Evolutionary conservation across 148 eudicot genomes (phyloP).

Genomic region (Rhododendron kiyosumense): DNA sequence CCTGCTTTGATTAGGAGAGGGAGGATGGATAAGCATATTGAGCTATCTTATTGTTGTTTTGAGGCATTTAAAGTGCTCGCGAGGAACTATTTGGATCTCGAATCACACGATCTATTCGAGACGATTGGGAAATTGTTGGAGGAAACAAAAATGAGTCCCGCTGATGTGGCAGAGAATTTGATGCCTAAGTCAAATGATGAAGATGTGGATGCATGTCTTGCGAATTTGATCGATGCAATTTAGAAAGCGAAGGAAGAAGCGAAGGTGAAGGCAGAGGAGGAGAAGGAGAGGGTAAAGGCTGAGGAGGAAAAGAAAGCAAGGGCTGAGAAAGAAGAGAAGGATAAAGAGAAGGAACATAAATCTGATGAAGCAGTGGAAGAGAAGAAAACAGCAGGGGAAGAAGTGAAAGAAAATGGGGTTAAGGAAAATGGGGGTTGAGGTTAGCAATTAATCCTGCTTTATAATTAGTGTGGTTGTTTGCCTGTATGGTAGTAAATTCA

Average conservation of each 20-base stretch:
- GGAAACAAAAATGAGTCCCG: slow-evolving; percentile 41
- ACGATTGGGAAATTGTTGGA: slow-evolving; percentile 20
- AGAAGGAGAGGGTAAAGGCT: slow-evolving; percentile 12
- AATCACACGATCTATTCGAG: slow-evolving; percentile 30
- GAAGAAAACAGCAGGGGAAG: not conserved
- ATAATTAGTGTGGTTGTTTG: too few relatives aligned
- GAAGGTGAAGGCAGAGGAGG: slow-evolving; percentile 16
- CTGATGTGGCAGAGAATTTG: slow-evolving; percentile 53
- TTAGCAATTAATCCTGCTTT: too few relatives aligned
- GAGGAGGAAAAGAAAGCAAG: not conserved
- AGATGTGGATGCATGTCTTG: slow-evolving; percentile 21
- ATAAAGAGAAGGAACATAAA: not conserved
- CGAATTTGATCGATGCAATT: slow-evolving; percentile 24
- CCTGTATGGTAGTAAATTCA: too few relatives aligned
- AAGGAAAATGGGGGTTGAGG: not conserved
- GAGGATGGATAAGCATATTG: slow-evolving; percentile 53
- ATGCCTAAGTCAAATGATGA: slow-evolving; percentile 35
- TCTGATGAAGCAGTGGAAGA: not conserved
- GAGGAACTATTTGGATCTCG: slow-evolving; percentile 34
- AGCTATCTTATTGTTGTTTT: slow-evolving; percentile 39
- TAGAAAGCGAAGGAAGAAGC: slow-evolving; percentile 12
- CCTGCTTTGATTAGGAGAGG: slow-evolving; percentile 53
- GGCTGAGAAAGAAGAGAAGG: not conserved
- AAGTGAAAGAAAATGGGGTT: not conserved
- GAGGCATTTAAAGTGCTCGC: slow-evolving; percentile 49